phyloP scores from a whole-genome alignment of 176 grass and related monocot species.

The Guadua angustifolia region DNA sequence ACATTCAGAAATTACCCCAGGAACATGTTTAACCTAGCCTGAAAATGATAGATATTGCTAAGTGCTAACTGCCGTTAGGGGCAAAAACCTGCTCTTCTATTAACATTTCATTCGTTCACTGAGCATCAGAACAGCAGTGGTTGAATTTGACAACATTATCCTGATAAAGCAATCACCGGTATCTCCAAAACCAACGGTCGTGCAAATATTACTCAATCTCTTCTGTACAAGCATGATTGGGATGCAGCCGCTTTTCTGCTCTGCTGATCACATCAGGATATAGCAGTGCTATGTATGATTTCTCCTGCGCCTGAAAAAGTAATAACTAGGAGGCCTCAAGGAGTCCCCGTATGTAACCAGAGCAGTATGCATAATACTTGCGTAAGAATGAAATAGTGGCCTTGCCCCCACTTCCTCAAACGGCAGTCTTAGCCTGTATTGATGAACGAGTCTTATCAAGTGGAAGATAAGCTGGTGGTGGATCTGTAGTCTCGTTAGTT shows the following conservation, averaged over 20 bases:
- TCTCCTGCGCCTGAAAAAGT: neutral
- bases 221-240: constrained; percentile 23
- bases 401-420: constrained; percentile 22
- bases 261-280: neutral
- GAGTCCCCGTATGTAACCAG: neutral
- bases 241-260: neutral
- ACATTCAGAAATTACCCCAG: neutral
- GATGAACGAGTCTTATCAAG: constrained; percentile 13
- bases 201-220: constrained; percentile 13
- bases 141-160: constrained; percentile 12
- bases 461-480: constrained; percentile 38
- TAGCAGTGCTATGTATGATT: neutral
- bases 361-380: neutral
- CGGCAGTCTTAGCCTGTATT: constrained; percentile 26
- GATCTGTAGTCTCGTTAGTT: constrained; percentile 43
- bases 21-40: neutral
- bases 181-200: neutral
- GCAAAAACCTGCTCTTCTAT: neutral
- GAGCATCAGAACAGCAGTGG: neutral
- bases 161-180: neutral
- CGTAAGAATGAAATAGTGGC: neutral
- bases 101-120: neutral
- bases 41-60: neutral
- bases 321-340: neutral
- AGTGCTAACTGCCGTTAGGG: neutral